phyloP scores from a whole-genome alignment of 345 rosid genomes.

The Erodium maritimum region DNA sequence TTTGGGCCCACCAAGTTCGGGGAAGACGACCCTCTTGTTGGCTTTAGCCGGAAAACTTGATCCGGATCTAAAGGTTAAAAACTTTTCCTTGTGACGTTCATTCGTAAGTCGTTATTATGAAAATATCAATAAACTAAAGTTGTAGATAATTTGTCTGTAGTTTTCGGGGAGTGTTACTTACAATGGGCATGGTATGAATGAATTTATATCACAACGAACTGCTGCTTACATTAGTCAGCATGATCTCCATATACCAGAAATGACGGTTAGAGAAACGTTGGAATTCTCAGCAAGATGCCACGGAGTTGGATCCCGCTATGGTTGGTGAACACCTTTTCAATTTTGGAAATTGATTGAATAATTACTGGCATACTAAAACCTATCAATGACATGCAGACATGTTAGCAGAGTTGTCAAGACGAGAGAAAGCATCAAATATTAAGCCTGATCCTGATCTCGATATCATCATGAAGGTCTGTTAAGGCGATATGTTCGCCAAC shows the following conservation, averaged over 20 bases:
- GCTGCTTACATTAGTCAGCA: slow-evolving; percentile 64
- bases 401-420: slow-evolving; percentile 58
- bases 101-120: too few species aligned
- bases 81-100: too few species aligned
- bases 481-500: too few species aligned
- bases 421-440: slow-evolving; percentile 69
- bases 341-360: too few species aligned
- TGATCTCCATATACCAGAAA: slow-evolving; percentile 43
- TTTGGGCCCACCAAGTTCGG: slow-evolving; percentile 82
- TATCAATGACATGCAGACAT: slow-evolving; percentile 29
- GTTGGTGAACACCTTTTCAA: not conserved
- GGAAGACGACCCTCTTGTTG: slow-evolving; percentile 67
- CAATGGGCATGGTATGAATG: slow-evolving; percentile 40
- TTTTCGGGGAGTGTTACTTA: slow-evolving; percentile 34
- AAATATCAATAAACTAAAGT: too few species aligned
- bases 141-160: slow-evolving; percentile 5
- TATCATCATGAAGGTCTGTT: slow-evolving; percentile 45
- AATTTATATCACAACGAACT: slow-evolving; percentile 57
- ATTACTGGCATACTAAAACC: too few species aligned
- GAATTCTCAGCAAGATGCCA: slow-evolving; percentile 9
- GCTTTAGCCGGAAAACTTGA: slow-evolving; percentile 79
- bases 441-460: slow-evolving; percentile 78
- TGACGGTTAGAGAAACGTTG: slow-evolving; percentile 75
- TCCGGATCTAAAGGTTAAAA: slow-evolving; percentile 35
- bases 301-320: slow-evolving; percentile 14